Evolutionary conservation across 2,329 filamentous ascomycete genomes (phyloP).

Genomic region (Colletotrichum zoysiae): DNA sequence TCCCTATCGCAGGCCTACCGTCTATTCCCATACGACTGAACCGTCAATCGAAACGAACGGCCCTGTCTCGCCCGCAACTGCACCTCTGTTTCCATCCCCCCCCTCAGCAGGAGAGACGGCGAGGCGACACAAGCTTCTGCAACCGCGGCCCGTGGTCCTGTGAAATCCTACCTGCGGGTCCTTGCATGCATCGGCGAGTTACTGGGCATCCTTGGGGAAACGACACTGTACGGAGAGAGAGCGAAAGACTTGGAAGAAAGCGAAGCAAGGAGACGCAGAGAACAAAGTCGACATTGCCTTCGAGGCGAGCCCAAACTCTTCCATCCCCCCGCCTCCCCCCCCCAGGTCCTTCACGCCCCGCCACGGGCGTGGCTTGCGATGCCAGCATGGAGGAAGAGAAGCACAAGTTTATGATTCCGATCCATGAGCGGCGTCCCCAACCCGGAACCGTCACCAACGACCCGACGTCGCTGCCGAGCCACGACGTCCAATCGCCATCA

Average conservation of each 20-base stretch:
- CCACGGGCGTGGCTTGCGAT: slow-evolving; percentile 24
- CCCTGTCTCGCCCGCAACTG: neutral
- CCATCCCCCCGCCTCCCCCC: neutral
- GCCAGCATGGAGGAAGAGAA: slow-evolving; percentile 39
- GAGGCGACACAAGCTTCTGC: slow-evolving; percentile 17
- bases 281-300: neutral
- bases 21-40: slow-evolving; percentile 17
- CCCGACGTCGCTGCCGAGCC: slow-evolving; percentile 5
- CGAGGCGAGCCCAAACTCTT: neutral
- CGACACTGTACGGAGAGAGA: neutral
- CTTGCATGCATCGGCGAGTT: slow-evolving; percentile 23
- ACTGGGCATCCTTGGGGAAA: neutral
- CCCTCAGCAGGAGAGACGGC: neutral
- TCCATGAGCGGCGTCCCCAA: slow-evolving; percentile 29
- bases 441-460: slow-evolving; percentile 6
- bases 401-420: slow-evolving; percentile 40
- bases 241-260: neutral
- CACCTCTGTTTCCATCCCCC: neutral
- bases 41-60: slow-evolving; percentile 1
- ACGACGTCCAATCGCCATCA: slow-evolving; percentile 5
- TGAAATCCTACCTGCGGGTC: slow-evolving; percentile 13
- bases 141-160: slow-evolving; percentile 19
- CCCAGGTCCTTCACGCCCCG: slow-evolving; percentile 1
- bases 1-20: slow-evolving; percentile 15
- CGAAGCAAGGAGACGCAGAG: neutral